A percentile compares a stretch with the other conserved stretches of the same genome.
phyloP scores from a whole-genome alignment of 2,329 filamentous ascomycete genomes.

The Clathrospora elynae region DNA sequence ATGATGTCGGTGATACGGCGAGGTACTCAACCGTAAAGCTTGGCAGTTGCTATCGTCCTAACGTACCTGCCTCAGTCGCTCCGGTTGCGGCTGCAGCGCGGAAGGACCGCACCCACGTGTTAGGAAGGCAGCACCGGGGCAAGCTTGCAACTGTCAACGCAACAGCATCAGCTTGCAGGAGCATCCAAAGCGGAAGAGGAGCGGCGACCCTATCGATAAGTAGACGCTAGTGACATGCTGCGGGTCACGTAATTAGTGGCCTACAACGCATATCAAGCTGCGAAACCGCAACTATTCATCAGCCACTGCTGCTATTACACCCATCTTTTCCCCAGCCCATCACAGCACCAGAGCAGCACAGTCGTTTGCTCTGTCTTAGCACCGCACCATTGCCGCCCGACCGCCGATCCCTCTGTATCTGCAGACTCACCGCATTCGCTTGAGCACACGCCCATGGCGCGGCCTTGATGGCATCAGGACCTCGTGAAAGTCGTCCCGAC shows the following conservation, averaged over 20 bases:
- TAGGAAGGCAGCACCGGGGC: no score
- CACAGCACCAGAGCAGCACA: conserved; percentile 9
- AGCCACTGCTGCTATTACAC: conserved; percentile 13
- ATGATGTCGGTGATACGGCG: no score
- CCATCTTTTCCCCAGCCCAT: conserved; percentile 18
- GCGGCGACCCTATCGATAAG: neutral
- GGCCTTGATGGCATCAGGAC: conserved; percentile 39
- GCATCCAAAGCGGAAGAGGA: neutral
- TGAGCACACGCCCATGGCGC: conserved; percentile 48
- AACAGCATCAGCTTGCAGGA: neutral
- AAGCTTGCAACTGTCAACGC: no score
- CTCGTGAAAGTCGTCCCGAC: conserved; percentile 33
- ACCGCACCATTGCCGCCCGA: conserved; percentile 11
- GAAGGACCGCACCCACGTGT: no score
- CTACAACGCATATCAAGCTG: neutral
- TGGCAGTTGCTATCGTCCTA: no score
- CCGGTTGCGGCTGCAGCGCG: no score
- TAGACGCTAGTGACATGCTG: neutral
- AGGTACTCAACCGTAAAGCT: no score
- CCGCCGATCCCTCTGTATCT: conserved; percentile 22
- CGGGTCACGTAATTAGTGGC: conserved; percentile 2
- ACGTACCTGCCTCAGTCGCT: no score
- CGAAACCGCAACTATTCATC: conserved; percentile 8
- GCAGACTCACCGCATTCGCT: conserved; percentile 41
- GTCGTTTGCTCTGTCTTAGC: conserved; percentile 16